Percentiles rank a stretch among this genome's conserved stretches.
phyloP scores from a whole-genome alignment of 2,329 filamentous ascomycete genomes.

The Akanthomyces uredinophilus region DNA sequence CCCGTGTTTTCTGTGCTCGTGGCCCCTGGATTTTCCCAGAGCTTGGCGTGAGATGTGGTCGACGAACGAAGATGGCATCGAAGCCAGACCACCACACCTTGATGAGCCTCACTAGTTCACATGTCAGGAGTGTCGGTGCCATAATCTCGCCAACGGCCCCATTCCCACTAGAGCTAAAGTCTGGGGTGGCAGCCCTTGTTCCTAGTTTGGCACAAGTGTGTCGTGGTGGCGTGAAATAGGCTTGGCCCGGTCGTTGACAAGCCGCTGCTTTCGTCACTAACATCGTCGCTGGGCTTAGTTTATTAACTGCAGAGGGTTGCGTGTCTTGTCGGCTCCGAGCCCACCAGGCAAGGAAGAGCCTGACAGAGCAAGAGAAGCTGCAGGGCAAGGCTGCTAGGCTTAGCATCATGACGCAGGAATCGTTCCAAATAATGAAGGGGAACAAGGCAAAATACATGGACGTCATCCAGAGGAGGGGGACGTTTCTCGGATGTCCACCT shows the following conservation, averaged over 20 bases:
- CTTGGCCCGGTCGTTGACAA: background rate
- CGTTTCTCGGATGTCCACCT: background rate
- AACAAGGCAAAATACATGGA: background rate
- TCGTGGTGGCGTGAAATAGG: conserved; percentile 3
- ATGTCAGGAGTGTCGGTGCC: conserved; percentile 12
- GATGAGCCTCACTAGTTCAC: background rate
- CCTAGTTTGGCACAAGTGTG: background rate
- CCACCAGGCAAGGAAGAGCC: background rate
- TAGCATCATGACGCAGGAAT: no score
- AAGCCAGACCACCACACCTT: background rate
- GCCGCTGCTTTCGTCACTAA: background rate
- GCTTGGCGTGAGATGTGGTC: no score
- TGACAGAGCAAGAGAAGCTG: background rate
- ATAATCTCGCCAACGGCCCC: conserved; percentile 13
- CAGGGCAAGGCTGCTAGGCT: no score
- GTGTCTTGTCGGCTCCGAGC: background rate
- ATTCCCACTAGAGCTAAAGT: background rate
- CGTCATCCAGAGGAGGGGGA: background rate
- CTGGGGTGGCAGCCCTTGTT: conserved; percentile 2
- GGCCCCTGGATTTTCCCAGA: no score
- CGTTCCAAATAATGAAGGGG: no score
- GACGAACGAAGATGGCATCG: no score
- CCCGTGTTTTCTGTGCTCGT: background rate
- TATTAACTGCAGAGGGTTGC: conserved; percentile 7
- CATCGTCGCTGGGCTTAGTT: background rate